These are phyloP conservation scores for Rhodotorula kratochvilovae DNA, from an alignment of 768 basidiomycete genomes.

Conservation along the genomic window DNA sequence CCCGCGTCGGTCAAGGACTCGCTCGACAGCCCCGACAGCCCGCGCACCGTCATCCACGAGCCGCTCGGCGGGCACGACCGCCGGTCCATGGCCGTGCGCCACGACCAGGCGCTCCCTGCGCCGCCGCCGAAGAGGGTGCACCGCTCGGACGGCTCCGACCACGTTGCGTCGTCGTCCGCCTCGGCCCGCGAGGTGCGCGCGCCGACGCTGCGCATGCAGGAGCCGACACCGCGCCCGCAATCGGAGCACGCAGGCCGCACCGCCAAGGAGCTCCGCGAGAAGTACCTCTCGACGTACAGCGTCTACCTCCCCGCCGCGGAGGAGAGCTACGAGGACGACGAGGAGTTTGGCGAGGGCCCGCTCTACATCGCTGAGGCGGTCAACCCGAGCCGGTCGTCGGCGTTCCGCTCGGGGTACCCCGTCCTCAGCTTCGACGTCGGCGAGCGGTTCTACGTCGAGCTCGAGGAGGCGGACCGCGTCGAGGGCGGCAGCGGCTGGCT, in stretches of 20 bases:
- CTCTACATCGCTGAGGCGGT: constrained; percentile 37
- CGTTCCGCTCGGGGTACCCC: constrained; percentile 23
- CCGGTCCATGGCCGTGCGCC: constrained; percentile 10
- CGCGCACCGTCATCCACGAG: constrained; percentile 1
- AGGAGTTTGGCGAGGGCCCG: constrained; percentile 17
- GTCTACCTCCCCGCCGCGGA: constrained; percentile 13
- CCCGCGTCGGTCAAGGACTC: neutral
- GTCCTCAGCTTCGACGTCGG: constrained; percentile 20
- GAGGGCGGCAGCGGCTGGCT: constrained; percentile 38
- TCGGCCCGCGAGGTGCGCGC: neutral
- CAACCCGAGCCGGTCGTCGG: constrained; percentile 3
- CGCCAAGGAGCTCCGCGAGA: neutral
- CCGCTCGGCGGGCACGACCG: constrained; percentile 24
- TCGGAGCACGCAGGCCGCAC: neutral
- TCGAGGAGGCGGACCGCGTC: constrained; percentile 34
- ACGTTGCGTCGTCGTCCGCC: too few relatives aligned
- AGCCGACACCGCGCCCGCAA: neutral
- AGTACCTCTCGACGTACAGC: constrained; percentile 18
- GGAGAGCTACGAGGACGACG: constrained; percentile 6
- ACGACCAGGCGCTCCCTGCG: constrained; percentile 15
- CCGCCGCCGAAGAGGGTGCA: constrained; percentile 2
- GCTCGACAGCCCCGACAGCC: neutral
- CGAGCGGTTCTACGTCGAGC: constrained; percentile 24
- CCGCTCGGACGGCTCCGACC: too few relatives aligned
- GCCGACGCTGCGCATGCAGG: neutral